Evolutionary conservation across 805 yeast genomes (phyloP), one percentile per base, ranked within the genome.

Genomic region (Ogataea ramenticola): DNA sequence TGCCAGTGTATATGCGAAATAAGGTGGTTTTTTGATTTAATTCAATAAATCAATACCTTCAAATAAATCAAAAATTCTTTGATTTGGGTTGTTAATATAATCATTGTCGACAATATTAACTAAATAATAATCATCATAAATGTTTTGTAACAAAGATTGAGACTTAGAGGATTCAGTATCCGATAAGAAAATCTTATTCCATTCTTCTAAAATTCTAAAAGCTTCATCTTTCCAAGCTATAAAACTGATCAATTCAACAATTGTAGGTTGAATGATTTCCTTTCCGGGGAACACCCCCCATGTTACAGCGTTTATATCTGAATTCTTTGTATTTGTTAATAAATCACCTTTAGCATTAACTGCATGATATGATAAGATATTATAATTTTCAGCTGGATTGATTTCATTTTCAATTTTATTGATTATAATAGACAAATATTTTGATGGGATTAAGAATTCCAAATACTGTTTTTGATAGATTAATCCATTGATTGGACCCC

Each of bases 211-310:
- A 48, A 91, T 80, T 49, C 88, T 73, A 72, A 75, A 91, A 34
- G 91, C 91, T 64, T 91, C 98, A 61, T 91, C 96, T 62, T 88
- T 90, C 98, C 98, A 91, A 14, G 98, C 98, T 54, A 90, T 68
- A 65, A 91, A 91, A 2, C 96, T 87, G 33, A 82, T 79, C 57
- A 81, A 83, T 62, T 91, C 98, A 19, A 91, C 97, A 60, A 91
- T 88, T 0, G 98, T 91, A 42, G 98, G 97, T 67, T 91, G 98
- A 50, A 87, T 73, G 43, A 91, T 85, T 66, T 91, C 97, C 58
- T 83, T 84, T 33, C 96, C 96, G 24, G 98, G 97, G 79, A 87
- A 89, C 44, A 90, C 88, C 50, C 98, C 98, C 98, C 98, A 91
- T 17, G 98, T 91, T 45, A 91, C 97, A 9, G 98, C 96, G 58